Conservation (phyloP, 768 basidiomycete genomes). For the Glaciozyma antarctica region DNA sequence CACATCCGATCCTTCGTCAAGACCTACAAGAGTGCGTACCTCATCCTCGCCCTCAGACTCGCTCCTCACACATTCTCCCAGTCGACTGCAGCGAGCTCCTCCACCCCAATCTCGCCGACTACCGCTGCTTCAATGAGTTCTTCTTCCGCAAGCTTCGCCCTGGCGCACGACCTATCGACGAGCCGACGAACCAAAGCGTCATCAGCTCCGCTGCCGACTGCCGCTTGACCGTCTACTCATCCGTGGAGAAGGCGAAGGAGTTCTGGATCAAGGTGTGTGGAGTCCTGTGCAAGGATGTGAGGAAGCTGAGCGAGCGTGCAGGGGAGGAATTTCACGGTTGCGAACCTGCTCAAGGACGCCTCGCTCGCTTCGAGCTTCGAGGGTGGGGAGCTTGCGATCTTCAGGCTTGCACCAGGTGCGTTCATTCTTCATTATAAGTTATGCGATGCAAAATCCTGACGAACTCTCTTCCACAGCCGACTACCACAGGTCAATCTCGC, state of each 20-base stretch:
- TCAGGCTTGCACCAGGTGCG: constrained; percentile 56
- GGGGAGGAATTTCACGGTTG: constrained; percentile 60
- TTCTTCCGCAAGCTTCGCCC: constrained; percentile 55
- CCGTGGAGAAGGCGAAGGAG: constrained; percentile 51
- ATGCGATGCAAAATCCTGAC: no score
- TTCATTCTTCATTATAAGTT: no score
- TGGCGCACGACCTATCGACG: constrained; percentile 54
- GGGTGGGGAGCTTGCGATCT: constrained; percentile 49
- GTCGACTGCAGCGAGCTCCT: constrained; percentile 54
- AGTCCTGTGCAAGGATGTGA: constrained; percentile 31
- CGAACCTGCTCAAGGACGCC: constrained; percentile 49
- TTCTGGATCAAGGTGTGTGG: constrained; percentile 51
- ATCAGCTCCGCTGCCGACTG: constrained; percentile 65
- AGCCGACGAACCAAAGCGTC: constrained; percentile 47
- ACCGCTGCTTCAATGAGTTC: constrained; percentile 67
- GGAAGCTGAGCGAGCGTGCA: constrained; percentile 34
- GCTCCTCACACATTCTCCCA: constrained; percentile 51
- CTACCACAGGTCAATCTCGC: constrained; percentile 53
- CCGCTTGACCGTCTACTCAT: constrained; percentile 59
- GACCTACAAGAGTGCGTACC: constrained; percentile 35
- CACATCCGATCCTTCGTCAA: constrained; percentile 41
- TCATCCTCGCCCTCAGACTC: constrained; percentile 42
- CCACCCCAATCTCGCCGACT: constrained; percentile 53
- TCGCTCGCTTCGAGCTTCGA: constrained; percentile 42
- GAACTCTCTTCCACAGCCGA: constrained; percentile 43